These are phyloP conservation scores for Sistotremastrum niveocremeum DNA, from an alignment of 768 basidiomycete species.

Conservation along the genomic window DNA sequence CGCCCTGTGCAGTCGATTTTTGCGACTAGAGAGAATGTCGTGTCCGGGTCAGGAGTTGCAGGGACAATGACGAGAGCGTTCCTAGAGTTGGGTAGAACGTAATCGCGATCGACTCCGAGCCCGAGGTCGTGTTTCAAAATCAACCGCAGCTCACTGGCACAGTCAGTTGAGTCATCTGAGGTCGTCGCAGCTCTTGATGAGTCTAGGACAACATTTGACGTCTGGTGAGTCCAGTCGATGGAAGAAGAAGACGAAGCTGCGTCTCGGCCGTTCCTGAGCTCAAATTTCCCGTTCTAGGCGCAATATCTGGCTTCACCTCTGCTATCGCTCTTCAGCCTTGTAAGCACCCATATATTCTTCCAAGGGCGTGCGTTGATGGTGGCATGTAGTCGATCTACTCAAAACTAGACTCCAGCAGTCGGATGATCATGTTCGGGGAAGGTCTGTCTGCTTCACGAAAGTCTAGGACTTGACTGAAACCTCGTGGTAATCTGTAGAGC, in stretches of 20 bases:
- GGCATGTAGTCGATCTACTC: constrained; percentile 59
- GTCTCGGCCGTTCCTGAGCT: not conserved
- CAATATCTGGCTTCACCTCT: constrained; percentile 64
- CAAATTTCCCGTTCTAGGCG: constrained; percentile 32
- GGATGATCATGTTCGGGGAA: constrained; percentile 30
- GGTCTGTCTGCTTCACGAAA: constrained; percentile 19
- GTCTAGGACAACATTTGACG: constrained; percentile 2
- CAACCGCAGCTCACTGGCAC: no score
- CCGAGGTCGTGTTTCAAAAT: no score
- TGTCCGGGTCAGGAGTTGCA: no score
- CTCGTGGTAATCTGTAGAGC: constrained; percentile 14
- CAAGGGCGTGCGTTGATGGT: not conserved
- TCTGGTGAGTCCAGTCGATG: not conserved
- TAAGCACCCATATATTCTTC: constrained; percentile 19
- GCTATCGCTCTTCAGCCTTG: constrained; percentile 67
- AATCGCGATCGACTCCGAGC: no score
- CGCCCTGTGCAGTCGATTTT: no score
- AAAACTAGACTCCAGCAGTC: constrained; percentile 89
- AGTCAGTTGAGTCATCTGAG: not conserved
- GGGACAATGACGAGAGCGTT: no score
- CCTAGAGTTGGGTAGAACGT: no score
- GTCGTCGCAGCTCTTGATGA: not conserved
- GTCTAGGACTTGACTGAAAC: not conserved
- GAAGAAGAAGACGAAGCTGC: not conserved
- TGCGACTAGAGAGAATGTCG: no score